A percentile compares a stretch with the other conserved stretches of the same genome.
Conservation (phyloP, 805 yeast species). For the Yarrowia osloensis region DNA sequence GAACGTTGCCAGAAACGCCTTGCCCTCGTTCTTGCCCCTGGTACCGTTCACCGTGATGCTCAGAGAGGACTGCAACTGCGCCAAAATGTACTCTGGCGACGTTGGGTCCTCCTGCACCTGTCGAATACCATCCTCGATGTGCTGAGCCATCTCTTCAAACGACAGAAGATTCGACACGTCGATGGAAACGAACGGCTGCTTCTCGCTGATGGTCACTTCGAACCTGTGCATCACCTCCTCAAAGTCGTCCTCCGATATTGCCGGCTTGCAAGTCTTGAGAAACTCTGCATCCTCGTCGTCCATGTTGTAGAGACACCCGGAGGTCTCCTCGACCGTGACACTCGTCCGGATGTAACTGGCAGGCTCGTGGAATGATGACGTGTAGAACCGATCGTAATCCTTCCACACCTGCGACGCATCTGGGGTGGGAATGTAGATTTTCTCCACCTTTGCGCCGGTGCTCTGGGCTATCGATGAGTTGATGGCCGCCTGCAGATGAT, state of each 20-base stretch:
- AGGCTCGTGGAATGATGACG: conserved; percentile 68
- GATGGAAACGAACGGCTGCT: conserved; percentile 84
- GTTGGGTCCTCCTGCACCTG: conserved; percentile 61
- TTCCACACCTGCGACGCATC: conserved; percentile 84
- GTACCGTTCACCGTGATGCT: conserved; percentile 38
- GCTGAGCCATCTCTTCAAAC: conserved; percentile 65
- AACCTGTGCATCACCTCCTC: conserved; percentile 73
- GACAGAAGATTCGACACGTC: conserved; percentile 77
- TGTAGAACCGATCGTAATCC: conserved; percentile 73
- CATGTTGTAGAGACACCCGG: conserved; percentile 82
- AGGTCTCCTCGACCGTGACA: conserved; percentile 94
- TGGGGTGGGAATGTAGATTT: conserved; percentile 92
- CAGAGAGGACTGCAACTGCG: conserved; percentile 42
- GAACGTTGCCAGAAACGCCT: conserved; percentile 35
- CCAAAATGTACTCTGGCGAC: conserved; percentile 40
- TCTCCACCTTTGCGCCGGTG: conserved; percentile 50
- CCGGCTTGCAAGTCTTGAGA: conserved; percentile 49
- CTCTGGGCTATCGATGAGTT: conserved; percentile 71
- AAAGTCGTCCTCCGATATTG: conserved; percentile 73
- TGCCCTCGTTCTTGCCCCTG: conserved; percentile 15
- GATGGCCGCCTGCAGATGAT: conserved; percentile 89
- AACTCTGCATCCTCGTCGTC: conserved; percentile 85
- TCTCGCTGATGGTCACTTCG: conserved; percentile 72
- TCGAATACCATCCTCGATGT: conserved; percentile 43
- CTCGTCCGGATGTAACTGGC: conserved; percentile 81